phyloP scores from a whole-genome alignment of 805 yeast genomes.

The Yamadazyma laniorum region DNA sequence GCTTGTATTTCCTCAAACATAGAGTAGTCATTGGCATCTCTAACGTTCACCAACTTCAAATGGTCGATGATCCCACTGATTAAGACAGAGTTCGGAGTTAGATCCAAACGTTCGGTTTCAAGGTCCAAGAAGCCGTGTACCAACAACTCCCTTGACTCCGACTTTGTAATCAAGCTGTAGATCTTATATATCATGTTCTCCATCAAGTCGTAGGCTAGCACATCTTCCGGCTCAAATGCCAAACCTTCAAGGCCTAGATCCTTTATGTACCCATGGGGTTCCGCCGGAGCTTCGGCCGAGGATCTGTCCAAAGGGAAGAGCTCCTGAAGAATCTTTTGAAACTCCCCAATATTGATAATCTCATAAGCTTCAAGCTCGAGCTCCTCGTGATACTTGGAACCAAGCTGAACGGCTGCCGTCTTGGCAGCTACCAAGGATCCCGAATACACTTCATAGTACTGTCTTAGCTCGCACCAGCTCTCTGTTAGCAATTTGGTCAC shows the following conservation, averaged over 20 bases:
- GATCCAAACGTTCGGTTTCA: conserved; percentile 16
- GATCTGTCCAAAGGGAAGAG: conserved; percentile 7
- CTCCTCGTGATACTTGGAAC: conserved; percentile 45
- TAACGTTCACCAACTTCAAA: conserved; percentile 22
- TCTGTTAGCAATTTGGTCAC: conserved; percentile 61
- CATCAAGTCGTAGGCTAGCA: conserved; percentile 35
- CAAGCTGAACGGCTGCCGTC: conserved; percentile 45
- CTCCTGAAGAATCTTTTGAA: conserved; percentile 11
- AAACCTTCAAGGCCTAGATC: background rate
- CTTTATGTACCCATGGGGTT: background rate
- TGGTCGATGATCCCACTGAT: conserved; percentile 68
- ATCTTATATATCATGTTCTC: conserved; percentile 38
- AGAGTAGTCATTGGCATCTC: conserved; percentile 15
- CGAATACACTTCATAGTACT: conserved; percentile 51
- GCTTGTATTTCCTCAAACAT: conserved; percentile 26
- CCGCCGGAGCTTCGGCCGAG: conserved; percentile 12
- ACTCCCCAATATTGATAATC: conserved; percentile 21
- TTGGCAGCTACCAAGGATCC: conserved; percentile 27
- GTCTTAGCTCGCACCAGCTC: conserved; percentile 68
- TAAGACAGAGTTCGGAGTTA: conserved; percentile 32
- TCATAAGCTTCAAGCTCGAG: conserved; percentile 49
- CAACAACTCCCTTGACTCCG: conserved; percentile 61
- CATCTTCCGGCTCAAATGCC: conserved; percentile 13
- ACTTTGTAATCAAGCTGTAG: conserved; percentile 42
- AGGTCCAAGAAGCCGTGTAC: conserved; percentile 52